Evolutionary conservation across 2,329 filamentous ascomycete species (phyloP), one percentile per base, ranked within the genome.

Genomic region (Aspergillus carbonarius): DNA sequence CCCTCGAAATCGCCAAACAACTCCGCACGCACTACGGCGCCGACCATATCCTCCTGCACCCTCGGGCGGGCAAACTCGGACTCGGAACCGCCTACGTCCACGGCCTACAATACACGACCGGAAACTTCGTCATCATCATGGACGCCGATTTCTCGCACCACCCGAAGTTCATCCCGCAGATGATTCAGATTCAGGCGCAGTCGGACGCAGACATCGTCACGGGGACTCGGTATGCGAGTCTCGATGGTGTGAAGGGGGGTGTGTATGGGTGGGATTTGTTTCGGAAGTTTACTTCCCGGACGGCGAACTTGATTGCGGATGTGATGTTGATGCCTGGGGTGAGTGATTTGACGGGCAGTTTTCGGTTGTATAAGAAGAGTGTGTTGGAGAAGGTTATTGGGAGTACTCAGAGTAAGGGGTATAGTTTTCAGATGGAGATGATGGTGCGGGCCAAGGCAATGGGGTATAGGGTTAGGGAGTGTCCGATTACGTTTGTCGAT

Each of bases 341-440:
- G 52, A 96, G 91, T 74, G 95, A 99, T 77, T 79, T 99, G 74
- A 99, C 95, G 34, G 95, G 95, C 50, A 93, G 89, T 74, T 99
- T 98, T 80, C 82, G 95, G 63, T 77, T 99, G 75, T 99, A 99
- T 78, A 98, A 96, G 87, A 92, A 89, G 80, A 81, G 82, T 60
- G 91, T 96, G 62, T 78, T 99, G 71, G 86, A 96, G 76, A 93
- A 91, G 82, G 92, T 96, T 59, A 97, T 99, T 69, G 82, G 84
- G 71, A 91, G 85, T 77, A 97, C 92, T 8, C 89, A 97, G 83
- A 95, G 91, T 74, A 96, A 98, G 81, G 95, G 95, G 2, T 99
- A 98, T 76, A 93, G 90, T 40, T 99, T 99, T 83, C 95, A 99
- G 86, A 99, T 99, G 95, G 93, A 97, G 83, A 90, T 99, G 87